Percentiles rank a stretch among this genome's conserved stretches.
Evolutionary conservation across 257 asterid species (phyloP).

Genomic region (Solanum rostratum): DNA sequence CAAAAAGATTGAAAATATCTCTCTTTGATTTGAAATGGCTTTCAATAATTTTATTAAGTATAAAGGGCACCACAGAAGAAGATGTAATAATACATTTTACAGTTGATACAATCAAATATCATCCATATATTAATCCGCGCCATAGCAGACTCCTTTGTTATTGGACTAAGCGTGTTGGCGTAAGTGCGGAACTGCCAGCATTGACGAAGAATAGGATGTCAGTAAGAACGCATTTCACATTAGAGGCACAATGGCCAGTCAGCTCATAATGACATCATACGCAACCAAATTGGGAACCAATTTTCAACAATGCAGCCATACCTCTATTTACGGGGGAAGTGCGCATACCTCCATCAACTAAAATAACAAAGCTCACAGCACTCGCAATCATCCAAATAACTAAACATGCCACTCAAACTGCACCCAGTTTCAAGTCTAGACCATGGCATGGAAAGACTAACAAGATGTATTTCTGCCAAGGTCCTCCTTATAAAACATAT

Average conservation of each 20-base stretch:
- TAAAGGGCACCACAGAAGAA: no score
- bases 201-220: neutral
- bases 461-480: neutral
- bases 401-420: neutral
- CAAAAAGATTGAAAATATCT: no score
- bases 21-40: no score
- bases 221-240: slow-evolving; percentile 22
- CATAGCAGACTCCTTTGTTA: no score
- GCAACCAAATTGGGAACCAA: neutral
- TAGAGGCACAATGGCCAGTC: slow-evolving; percentile 37
- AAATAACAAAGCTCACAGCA: neutral
- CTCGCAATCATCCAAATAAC: no score
- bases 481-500: neutral
- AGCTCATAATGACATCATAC: neutral
- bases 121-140: no score
- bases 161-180: no score
- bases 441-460: neutral
- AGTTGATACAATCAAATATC: no score
- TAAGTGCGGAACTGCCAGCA: slow-evolving; percentile 37
- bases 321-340: neutral
- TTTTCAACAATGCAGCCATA: neutral
- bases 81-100: no score
- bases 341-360: neutral
- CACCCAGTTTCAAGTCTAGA: neutral
- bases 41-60: no score